Percentiles rank a stretch among this genome's conserved stretches.
Evolutionary conservation across 2,329 filamentous ascomycete species (phyloP).

Genomic region (Xylaria multiplex): DNA sequence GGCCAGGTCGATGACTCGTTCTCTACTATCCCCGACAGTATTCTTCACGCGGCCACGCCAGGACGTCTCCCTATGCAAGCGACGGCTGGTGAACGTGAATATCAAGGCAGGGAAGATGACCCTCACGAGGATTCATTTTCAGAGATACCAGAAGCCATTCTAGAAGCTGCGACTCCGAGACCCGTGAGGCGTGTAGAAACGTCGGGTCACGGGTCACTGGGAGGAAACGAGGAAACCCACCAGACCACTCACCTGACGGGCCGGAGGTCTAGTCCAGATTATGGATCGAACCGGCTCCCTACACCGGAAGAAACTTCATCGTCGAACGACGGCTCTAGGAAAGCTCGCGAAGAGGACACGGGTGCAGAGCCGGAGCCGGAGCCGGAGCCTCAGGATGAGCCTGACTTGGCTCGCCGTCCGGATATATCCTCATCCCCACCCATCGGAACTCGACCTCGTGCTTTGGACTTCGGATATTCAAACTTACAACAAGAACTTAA

Average conservation of each 20-base stretch:
- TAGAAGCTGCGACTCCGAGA: conserved; percentile 60
- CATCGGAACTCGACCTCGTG: conserved; percentile 40
- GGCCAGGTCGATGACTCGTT: conserved; percentile 50
- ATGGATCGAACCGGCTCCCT: conserved; percentile 57
- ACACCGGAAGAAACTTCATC: conserved; percentile 62
- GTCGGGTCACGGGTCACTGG: conserved; percentile 9
- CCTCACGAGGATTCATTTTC: conserved; percentile 67
- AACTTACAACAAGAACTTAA: conserved; percentile 40
- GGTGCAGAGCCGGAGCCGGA: conserved; percentile 20
- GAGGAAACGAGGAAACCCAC: conserved; percentile 31
- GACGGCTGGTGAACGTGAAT: conserved; percentile 22
- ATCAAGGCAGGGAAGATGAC: conserved; percentile 48
- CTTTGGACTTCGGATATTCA: conserved; percentile 42
- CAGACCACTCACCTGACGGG: conserved; percentile 43
- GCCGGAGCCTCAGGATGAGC: conserved; percentile 27
- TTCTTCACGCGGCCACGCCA: conserved; percentile 49
- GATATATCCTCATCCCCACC: conserved; percentile 53
- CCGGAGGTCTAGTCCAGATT: conserved; percentile 51
- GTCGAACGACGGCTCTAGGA: conserved; percentile 51
- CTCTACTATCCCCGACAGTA: conserved; percentile 50
- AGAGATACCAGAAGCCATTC: conserved; percentile 62
- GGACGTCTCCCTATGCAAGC: conserved; percentile 42
- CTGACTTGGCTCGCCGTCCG: conserved; percentile 35
- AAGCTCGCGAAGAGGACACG: conserved; percentile 42
- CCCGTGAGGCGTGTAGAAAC: conserved; percentile 41